Base-by-base conservation (phyloP, 441 rosid genomes). In the Populus hybrid region DNA sequence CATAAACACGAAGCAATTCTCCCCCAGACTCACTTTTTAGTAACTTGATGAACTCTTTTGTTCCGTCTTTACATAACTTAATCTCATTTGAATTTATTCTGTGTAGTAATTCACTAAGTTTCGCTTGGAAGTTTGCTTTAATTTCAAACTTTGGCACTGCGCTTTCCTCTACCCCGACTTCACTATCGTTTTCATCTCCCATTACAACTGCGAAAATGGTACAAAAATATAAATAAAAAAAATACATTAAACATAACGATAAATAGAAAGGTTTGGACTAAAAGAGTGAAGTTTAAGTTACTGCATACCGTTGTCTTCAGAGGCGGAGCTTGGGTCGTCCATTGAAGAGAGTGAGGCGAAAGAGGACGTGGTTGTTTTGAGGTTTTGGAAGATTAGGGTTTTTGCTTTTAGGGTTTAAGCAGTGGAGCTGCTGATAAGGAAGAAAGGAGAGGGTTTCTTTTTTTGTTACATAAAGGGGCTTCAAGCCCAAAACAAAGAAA, bases 11-110 rank as follows among this genome's bases (percentile, higher is more conserved):
- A 81, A 96, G 89, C 83, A 94, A 81, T 72, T 90, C 91, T 12
- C 87, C 88, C 14, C 90, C 98, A 57, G 80, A 73, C 66, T 85
- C 83, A 34, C 92, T 90, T 80, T 87, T 88, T 6, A 96, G 90
- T 65, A 92, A 81, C 83, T 88, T 92, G 64, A 89, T 79, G 74
- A 94, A 93, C 81, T 97, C 95, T 80, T 90, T 92, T 0, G 89
- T 68, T 75, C 97, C 92, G 86, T 87, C 90, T 1, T 94, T 86
- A 65, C 89, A 92, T 70, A 91, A 75, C 86, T 93, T 94, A 80
- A 96, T 84, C 89, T 96, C 98, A 14, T 84, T 34, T 32, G 95
- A 89, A 67, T 85, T 87, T 77, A 92, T 80, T 77, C 85, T 88
- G 80, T 89, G 89, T 78, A 92, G 78, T 28, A 93, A 81, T 79